Conservation (phyloP, 805 yeast genomes). For the Debaryomyces prosopidis region DNA sequence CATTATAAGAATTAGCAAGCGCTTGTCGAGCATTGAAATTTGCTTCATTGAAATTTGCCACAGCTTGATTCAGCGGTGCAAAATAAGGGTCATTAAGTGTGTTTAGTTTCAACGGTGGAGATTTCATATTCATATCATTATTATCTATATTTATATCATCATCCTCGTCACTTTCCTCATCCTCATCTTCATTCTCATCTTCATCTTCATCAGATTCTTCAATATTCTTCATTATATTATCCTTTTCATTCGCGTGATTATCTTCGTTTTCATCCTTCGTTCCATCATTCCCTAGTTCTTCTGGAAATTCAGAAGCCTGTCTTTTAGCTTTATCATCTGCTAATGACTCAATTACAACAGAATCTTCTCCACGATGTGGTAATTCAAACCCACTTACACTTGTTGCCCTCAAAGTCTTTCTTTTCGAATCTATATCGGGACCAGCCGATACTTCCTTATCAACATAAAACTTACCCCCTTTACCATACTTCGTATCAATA, state of each 20-base stretch:
- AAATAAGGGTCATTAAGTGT: conserved; percentile 17
- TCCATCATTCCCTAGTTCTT: neutral
- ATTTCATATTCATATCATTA: conserved; percentile 9
- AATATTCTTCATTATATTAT: neutral
- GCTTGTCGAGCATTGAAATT: conserved; percentile 4
- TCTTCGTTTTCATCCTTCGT: neutral
- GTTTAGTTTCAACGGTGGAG: conserved; percentile 29
- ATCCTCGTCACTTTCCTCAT: conserved; percentile 39
- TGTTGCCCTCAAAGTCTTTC: conserved; percentile 30
- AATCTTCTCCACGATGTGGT: conserved; percentile 4
- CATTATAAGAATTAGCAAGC: conserved; percentile 1
- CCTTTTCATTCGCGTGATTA: neutral
- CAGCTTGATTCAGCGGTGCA: neutral
- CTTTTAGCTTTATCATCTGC: neutral
- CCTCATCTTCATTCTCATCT: conserved; percentile 12
- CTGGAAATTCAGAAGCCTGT: neutral
- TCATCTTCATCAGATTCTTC: conserved; percentile 6
- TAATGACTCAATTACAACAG: neutral
- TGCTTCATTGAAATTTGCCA: neutral
- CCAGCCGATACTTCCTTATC: conserved; percentile 29
- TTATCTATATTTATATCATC: conserved; percentile 23
- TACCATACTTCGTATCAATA: conserved; percentile 82
- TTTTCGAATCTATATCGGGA: conserved; percentile 18
- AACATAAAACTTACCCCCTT: conserved; percentile 89
- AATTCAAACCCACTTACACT: conserved; percentile 31